phyloP scores from a whole-genome alignment of 2,329 filamentous ascomycete genomes.

The Talaromyces sp. region DNA sequence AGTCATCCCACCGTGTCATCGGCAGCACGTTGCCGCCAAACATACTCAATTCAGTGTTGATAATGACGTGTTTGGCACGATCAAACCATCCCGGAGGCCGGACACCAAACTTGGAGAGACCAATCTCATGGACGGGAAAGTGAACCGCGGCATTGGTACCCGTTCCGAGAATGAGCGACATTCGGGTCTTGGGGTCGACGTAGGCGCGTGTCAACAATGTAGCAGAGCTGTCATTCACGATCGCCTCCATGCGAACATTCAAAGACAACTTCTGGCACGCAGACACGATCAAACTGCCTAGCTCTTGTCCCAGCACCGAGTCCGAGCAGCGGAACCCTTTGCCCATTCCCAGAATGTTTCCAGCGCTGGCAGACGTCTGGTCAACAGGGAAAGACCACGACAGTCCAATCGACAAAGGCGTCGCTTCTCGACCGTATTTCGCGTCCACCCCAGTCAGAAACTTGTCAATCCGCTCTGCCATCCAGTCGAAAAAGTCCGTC shows the following conservation, averaged over 20 bases:
- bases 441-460: constrained; percentile 47
- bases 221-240: constrained; percentile 62
- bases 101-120: constrained; percentile 53
- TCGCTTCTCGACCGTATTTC: constrained; percentile 36
- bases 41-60: constrained; percentile 66
- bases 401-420: constrained; percentile 55
- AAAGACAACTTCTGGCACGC: constrained; percentile 54
- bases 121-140: constrained; percentile 54
- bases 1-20: constrained; percentile 59
- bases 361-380: constrained; percentile 58
- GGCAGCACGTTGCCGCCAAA: constrained; percentile 57
- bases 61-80: constrained; percentile 57
- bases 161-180: constrained; percentile 62
- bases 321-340: constrained; percentile 62
- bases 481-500: constrained; percentile 62
- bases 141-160: constrained; percentile 63
- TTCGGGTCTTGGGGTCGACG: constrained; percentile 56
- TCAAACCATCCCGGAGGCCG: constrained; percentile 55
- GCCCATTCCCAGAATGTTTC: constrained; percentile 59
- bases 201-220: constrained; percentile 61
- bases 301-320: constrained; percentile 56
- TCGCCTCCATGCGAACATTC: constrained; percentile 58
- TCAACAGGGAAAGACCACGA: constrained; percentile 66
- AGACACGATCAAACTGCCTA: constrained; percentile 56
- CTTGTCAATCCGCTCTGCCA: constrained; percentile 57